Percentiles rank a stretch among this genome's conserved stretches.
Evolutionary conservation across 352 stramenopile genomes (phyloP).

Genomic region (Globisporangium cederbergense): DNA sequence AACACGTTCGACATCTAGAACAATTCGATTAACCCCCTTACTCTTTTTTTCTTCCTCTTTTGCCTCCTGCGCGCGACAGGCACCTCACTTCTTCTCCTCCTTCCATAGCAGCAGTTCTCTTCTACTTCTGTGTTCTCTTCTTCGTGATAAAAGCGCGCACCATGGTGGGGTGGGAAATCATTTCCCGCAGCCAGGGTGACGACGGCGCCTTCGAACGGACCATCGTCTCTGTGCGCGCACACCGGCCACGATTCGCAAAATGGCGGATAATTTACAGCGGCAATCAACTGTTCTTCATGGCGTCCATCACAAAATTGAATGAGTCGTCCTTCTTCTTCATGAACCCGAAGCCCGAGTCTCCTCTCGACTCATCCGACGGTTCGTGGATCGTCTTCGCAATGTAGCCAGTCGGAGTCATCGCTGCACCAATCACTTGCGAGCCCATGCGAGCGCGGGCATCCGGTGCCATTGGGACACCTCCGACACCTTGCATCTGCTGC

Average conservation of each 20-base stretch:
- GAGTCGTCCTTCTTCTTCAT: constrained; percentile 89
- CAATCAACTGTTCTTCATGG: constrained; percentile 84
- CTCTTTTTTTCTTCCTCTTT: neutral
- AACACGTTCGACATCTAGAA: constrained; percentile 5
- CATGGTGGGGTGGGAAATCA: neutral
- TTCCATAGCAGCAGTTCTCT: neutral
- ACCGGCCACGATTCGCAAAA: constrained; percentile 12
- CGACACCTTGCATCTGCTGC: constrained; percentile 52
- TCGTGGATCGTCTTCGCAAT: constrained; percentile 88
- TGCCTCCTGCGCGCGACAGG: neutral
- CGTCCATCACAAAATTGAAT: constrained; percentile 88
- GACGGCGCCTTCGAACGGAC: constrained; percentile 4
- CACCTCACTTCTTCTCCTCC: neutral
- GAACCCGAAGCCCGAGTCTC: constrained; percentile 73
- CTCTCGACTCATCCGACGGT: constrained; percentile 52
- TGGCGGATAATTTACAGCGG: constrained; percentile 54
- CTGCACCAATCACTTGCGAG: constrained; percentile 79
- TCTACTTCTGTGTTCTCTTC: constrained; percentile 2
- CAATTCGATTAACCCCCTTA: constrained; percentile 10
- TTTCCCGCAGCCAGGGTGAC: neutral
- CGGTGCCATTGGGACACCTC: constrained; percentile 24
- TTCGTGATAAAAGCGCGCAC: constrained; percentile 2
- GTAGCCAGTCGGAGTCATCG: constrained; percentile 82
- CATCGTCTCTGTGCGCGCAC: neutral
- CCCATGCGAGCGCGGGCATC: constrained; percentile 26